A percentile compares a stretch with the other conserved stretches of the same genome.
Evolutionary conservation across 345 rosid genomes (phyloP).

Genomic region (Cardiospermum halicacabum): DNA sequence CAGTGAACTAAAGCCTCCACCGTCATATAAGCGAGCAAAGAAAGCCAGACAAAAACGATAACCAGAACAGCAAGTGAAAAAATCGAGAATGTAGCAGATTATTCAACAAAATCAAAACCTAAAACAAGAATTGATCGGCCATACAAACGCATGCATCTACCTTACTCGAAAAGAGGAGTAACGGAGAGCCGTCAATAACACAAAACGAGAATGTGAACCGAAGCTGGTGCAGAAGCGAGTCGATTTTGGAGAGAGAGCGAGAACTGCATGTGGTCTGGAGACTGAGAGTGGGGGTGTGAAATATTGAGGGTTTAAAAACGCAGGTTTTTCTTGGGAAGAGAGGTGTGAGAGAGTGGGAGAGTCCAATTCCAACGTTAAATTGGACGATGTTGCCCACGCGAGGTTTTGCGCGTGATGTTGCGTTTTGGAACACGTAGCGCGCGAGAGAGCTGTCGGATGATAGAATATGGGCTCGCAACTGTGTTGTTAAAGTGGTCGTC

Average conservation of each 20-base stretch:
- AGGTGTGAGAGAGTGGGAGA: too few relatives aligned
- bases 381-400: too few relatives aligned
- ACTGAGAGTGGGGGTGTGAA: too few relatives aligned
- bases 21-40: background rate
- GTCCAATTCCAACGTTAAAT: too few relatives aligned
- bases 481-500: too few relatives aligned
- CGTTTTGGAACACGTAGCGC: too few relatives aligned
- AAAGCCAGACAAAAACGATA: background rate
- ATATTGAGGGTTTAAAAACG: too few relatives aligned
- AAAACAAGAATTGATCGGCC: background rate
- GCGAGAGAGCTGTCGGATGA: too few relatives aligned
- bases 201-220: background rate
- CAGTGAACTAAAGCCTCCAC: background rate
- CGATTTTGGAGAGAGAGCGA: background rate
- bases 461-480: too few relatives aligned
- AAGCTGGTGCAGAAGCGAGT: background rate
- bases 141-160: background rate
- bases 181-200: background rate
- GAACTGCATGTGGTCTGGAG: background rate
- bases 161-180: background rate
- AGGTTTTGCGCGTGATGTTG: too few relatives aligned
- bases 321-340: too few relatives aligned
- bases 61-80: background rate
- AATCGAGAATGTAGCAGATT: background rate
- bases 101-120: background rate